Conservation (phyloP, 495 filamentous ascomycete genomes). For the Aspergillus mulundensis region DNA sequence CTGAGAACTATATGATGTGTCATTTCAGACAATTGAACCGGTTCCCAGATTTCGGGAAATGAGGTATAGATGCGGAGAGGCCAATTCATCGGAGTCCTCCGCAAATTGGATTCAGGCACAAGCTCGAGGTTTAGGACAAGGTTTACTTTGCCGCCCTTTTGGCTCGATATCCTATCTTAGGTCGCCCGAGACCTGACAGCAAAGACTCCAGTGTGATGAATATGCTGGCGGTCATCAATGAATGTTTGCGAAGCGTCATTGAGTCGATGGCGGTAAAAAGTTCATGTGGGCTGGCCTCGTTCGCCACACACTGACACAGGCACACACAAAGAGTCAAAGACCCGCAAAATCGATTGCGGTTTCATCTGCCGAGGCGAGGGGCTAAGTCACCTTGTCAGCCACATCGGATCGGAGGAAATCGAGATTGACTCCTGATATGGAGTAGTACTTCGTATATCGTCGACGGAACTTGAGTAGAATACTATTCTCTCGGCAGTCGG, state of each 20-base stretch:
- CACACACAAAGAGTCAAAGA: too few relatives aligned
- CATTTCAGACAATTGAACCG: not conserved
- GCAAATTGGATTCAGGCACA: not conserved
- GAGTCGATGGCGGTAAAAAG: not conserved
- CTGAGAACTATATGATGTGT: too few relatives aligned
- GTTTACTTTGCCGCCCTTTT: conserved; percentile 1
- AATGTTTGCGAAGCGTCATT: not conserved
- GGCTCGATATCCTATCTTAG: not conserved
- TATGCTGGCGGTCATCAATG: not conserved
- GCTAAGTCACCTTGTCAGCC: not conserved
- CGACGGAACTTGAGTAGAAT: too few relatives aligned
- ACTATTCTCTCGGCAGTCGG: too few relatives aligned
- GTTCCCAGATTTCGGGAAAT: not conserved
- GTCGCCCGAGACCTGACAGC: not conserved
- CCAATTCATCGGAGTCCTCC: not conserved
- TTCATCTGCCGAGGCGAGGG: too few relatives aligned
- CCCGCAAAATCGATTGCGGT: not conserved
- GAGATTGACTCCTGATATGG: not conserved
- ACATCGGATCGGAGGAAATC: not conserved
- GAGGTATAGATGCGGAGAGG: not conserved
- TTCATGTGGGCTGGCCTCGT: conserved; percentile 5
- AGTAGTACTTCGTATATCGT: too few relatives aligned
- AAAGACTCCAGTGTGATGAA: not conserved
- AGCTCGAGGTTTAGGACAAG: not conserved
- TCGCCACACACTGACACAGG: too few relatives aligned